These are phyloP conservation scores for Poronia punctata DNA, from an alignment of 495 filamentous ascomycete species.

Conservation along the genomic window DNA sequence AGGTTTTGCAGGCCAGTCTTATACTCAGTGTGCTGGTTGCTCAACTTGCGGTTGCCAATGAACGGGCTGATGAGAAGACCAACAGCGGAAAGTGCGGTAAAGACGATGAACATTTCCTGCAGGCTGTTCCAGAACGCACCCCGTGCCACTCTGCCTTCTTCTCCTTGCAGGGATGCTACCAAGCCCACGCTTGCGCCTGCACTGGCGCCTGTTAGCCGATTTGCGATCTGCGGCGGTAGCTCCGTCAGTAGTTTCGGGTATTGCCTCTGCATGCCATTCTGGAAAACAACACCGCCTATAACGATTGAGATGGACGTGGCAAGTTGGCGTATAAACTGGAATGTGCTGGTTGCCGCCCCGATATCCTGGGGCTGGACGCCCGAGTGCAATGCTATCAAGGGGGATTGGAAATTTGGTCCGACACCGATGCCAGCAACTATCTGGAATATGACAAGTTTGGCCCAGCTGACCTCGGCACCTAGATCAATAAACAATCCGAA, in stretches of 20 bases:
- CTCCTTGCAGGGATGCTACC: slow-evolving; percentile 42
- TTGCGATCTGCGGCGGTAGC: slow-evolving; percentile 37
- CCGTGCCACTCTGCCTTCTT: slow-evolving; percentile 42
- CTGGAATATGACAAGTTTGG: slow-evolving; percentile 51
- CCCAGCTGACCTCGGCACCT: slow-evolving; percentile 38
- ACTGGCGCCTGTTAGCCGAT: slow-evolving; percentile 40
- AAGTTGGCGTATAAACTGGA: slow-evolving; percentile 67
- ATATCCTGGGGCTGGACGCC: slow-evolving; percentile 61
- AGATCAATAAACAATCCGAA: slow-evolving; percentile 56
- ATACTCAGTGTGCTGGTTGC: slow-evolving; percentile 50
- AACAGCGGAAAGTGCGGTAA: slow-evolving; percentile 45
- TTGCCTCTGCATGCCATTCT: slow-evolving; percentile 50
- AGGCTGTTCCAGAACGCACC: slow-evolving; percentile 50
- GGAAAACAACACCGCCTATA: slow-evolving; percentile 75
- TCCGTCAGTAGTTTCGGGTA: slow-evolving; percentile 28
- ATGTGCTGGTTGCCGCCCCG: slow-evolving; percentile 69
- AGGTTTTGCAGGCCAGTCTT: slow-evolving; percentile 56
- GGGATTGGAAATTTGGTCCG: slow-evolving; percentile 60
- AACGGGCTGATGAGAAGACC: slow-evolving; percentile 50
- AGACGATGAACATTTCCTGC: slow-evolving; percentile 64
- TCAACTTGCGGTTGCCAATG: slow-evolving; percentile 49
- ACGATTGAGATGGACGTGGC: slow-evolving; percentile 66
- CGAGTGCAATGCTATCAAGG: slow-evolving; percentile 67
- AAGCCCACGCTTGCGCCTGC: slow-evolving; percentile 54
- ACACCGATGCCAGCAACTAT: slow-evolving; percentile 58